Conservation (phyloP, 169 alveolate genomes). For the Plasmodium vivax region DNA sequence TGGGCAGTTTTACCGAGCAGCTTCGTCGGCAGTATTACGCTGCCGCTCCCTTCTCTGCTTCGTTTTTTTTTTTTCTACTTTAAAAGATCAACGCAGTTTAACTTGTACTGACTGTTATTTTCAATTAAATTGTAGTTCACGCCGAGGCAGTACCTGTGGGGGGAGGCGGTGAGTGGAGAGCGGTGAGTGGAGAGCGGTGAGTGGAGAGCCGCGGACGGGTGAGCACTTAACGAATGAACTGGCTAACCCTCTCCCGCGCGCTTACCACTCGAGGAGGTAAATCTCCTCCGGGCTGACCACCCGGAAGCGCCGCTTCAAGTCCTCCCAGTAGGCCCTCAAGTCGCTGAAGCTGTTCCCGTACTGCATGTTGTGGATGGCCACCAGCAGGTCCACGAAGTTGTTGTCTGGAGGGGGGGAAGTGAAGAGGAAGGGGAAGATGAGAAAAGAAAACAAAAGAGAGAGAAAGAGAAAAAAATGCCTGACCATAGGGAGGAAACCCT, state of each 20-base stretch:
- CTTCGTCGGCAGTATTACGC: not conserved
- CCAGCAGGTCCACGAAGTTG: slow-evolving; percentile 43
- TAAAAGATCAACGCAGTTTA: slow-evolving; percentile 72
- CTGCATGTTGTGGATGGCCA: slow-evolving; percentile 63
- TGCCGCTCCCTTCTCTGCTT: not conserved
- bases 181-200: too few relatives aligned
- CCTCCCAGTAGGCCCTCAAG: slow-evolving; percentile 44
- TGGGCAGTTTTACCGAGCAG: too few relatives aligned
- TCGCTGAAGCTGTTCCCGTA: slow-evolving; percentile 30
- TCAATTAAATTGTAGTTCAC: slow-evolving; percentile 62
- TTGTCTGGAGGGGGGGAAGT: not conserved
- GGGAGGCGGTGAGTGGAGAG: not conserved
- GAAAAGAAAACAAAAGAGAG: not conserved
- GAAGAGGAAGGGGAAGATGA: not conserved
- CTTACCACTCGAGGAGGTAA: slow-evolving; percentile 56
- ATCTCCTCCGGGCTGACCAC: slow-evolving; percentile 51
- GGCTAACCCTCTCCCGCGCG: too few relatives aligned
- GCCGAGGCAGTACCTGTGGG: slow-evolving; percentile 58
- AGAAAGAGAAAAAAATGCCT: not conserved
- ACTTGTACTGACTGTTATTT: slow-evolving; percentile 61
- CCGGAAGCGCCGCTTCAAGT: slow-evolving; percentile 15
- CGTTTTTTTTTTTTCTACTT: slow-evolving; percentile 10
- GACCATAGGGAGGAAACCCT: not conserved
- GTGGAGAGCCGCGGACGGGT: not conserved
- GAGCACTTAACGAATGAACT: not conserved